Evolutionary conservation across 495 filamentous ascomycete species (phyloP), one percentile per base, ranked within the genome.

Genomic region (Penicillium robsamsonii): DNA sequence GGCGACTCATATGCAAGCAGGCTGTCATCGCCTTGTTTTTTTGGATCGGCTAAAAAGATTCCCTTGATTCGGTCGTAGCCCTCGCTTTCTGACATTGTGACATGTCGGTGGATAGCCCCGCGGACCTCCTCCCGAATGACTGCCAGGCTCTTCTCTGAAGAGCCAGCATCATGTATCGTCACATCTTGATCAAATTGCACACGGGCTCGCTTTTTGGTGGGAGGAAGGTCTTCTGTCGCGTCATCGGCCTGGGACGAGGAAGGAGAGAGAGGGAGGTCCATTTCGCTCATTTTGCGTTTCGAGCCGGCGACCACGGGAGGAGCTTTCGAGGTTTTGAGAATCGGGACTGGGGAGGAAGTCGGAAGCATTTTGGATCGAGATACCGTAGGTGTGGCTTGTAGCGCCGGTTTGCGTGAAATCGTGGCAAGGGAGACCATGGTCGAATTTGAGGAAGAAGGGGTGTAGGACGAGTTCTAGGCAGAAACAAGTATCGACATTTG

Each of bases 101-200:
- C 75, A 63, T 79, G 73, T 63, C 90, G 85, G 59, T 91, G 85
- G 15, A 97, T 80, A 1, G 87, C 90, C 56, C 83, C 79, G 64
- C 79, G 81, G 31, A 96, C 86, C 59, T 93, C 89, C 40, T 87
- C 84, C 33, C 82, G 80, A 31, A 89, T 74, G 11, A 87, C 73
- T 22, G 82, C 81, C 38, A 78, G 65, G 52, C 78, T 78, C 81
- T 91, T 80, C 68, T 84, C 73, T 72, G 80, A 59, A 33, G 86
- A 50, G 5, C 3, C 48, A 12, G 59, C 61, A 29, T 66, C 68
- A 43, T 75, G 75, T 58, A 87, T 80, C 62, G 89, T 82, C 41
- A 91, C 82, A 24, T 85, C 80, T 37, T 86, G 78, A 57, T 90
- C 84, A 70, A 95, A 96, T 37, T 87, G 83, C 27, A 96, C 90